Base-by-base conservation (phyloP, 129 eudicot genomes). In the Tanacetum coccineum region DNA sequence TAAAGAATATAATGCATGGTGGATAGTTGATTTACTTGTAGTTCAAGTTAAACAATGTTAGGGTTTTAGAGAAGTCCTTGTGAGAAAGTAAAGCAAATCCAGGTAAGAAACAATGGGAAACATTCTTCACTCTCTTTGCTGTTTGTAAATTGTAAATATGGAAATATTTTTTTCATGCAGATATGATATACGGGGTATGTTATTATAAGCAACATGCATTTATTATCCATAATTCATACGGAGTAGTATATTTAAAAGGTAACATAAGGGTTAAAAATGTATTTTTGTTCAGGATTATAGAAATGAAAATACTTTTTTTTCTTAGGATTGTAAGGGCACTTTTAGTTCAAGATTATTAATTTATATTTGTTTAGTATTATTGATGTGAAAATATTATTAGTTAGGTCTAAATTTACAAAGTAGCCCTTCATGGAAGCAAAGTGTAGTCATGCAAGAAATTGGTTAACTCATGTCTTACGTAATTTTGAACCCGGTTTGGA, bases 1-100 rank as follows among this genome's bases (percentile, higher is more conserved):
- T 2, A 4, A 60, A 71, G 55, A 75, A 53, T 36, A 36, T 36
- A 57, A 15, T 63, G 62, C 63, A 69, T 62, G 54, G 62, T 20
- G n/a, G 77, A 61, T 91, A 60, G 25, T 75, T 68, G 84, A 76
- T 81, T 92, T 15, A 36, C 95, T 82, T 93, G 85, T 82, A 72
- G 68, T 74, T 84, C 82, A 93, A 88, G 96, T 88, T 80, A 88
- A 75, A 40, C 78, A 70, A 80, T 74, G 50, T 64, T 66, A 66
- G 61, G 61, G 59, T 66, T 66, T 9, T 32, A 48, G 61, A 60
- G 57, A 75, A 75, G 68, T 75, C 79, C 44, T 67, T 68, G 3
- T 67, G 74, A 48, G 7, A 22, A 75, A 68, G 80, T 61, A 75
- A 75, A 75, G 74, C 63, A 68, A 61, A 39, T 68, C 80, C 80